Conservation (phyloP, 768 basidiomycete genomes). For the Trametes sanguinea region DNA sequence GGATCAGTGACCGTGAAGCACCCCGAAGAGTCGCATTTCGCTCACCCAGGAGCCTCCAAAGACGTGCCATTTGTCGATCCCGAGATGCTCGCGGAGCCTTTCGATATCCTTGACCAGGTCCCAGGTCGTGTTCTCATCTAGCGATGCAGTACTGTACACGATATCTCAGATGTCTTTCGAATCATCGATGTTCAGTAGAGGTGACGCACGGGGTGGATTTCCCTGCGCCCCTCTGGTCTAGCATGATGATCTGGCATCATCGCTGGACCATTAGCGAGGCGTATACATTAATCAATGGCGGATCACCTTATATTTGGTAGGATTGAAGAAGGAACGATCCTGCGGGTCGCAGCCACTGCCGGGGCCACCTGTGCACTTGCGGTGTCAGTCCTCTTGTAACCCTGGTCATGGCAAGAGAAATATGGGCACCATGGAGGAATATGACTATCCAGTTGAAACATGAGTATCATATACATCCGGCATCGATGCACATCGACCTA, state of each 20-base stretch:
- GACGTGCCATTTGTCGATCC: slow-evolving; percentile 87
- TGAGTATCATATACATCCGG: too few species aligned
- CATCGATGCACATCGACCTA: slow-evolving; percentile 30
- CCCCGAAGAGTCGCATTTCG: background rate
- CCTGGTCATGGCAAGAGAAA: too few species aligned
- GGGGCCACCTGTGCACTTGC: slow-evolving; percentile 58
- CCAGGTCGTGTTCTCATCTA: slow-evolving; percentile 93
- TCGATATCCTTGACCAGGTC: slow-evolving; percentile 91
- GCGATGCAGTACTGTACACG: slow-evolving; percentile 59
- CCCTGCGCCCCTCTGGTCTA: slow-evolving; percentile 90
- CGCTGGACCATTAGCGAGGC: background rate
- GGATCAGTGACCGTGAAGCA: background rate
- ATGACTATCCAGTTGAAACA: slow-evolving; percentile 48
- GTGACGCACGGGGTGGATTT: slow-evolving; percentile 76
- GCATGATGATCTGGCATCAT: slow-evolving; percentile 66
- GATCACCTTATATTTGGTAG: slow-evolving; percentile 75
- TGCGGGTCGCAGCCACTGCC: slow-evolving; percentile 71
- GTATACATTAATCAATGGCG: background rate
- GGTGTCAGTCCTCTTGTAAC: too few species aligned
- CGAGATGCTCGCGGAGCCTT: slow-evolving; percentile 71
- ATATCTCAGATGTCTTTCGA: slow-evolving; percentile 6
- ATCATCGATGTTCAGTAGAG: background rate
- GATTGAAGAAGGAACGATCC: slow-evolving; percentile 83
- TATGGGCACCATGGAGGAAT: slow-evolving; percentile 67
- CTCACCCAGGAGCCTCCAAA: slow-evolving; percentile 91